Evolutionary conservation across 2,329 filamentous ascomycete genomes (phyloP), one percentile per base, ranked within the genome.

Genomic region (Aspergillus neotritici): DNA sequence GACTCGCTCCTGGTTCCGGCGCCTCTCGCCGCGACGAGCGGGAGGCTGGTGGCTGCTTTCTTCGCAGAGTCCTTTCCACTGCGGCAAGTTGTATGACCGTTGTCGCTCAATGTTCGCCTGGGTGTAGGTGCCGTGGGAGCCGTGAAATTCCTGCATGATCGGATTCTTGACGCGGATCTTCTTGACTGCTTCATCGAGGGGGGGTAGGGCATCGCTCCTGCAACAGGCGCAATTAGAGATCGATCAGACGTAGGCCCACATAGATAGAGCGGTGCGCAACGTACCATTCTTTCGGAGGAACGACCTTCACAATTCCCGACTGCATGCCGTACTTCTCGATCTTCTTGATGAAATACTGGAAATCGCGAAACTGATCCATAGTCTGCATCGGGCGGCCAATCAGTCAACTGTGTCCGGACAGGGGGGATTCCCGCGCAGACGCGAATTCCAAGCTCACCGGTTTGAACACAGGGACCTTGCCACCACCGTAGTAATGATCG

Each of bases 101-200:
- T 94, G 88, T 68, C 96, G 94, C 59, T 97, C 83, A 47, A 98
- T 90, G 62, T 98, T 98, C 60, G 93, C 87, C 66, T 98, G 93
- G 30, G 91, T 91, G 64, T 96, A 98, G 44, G 87, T 94, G 44
- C 93, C 94, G 62, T 91, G 88, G 40, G 87, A 88, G 33, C 93
- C 93, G 75, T 94, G 91, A 58, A 98, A 98, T 59, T 98, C 93
- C 67, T 98, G 93, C 62, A 89, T 95, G 64, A 98, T 97, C 3
- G 93, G 93, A 53, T 98, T 94, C 67, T 91, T 91, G 60, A 98
- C 90, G 61, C 83, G 84, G 65, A 98, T 87, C 49, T 85, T 83
- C 69, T 96, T 97, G 52, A 98, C 79, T 39, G 88, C 77, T 57
- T 96, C 86, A 60, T 93, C 83, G 49, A 96, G 79, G 31, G 79